Base-by-base conservation (phyloP, 371 early-diverging fungal species). In the Saksenaea oblongispora region DNA sequence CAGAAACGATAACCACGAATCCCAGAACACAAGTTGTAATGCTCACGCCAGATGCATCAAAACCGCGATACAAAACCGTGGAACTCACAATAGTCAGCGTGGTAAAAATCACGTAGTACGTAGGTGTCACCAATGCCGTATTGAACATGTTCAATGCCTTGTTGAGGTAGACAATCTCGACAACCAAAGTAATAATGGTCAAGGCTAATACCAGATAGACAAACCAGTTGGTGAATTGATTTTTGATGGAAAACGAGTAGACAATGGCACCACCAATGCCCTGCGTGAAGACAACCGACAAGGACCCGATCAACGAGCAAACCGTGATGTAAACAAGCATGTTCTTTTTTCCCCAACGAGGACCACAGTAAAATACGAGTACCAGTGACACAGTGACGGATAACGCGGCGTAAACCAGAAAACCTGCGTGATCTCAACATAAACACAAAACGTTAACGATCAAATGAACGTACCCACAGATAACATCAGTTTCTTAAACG, bases 91-190 rank as follows among this genome's bases (percentile, higher is more conserved):
- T 93, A 2, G 97, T 96, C 34, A 93, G 85, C 9, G 95, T 91
- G 17, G 97, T 97, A 72, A 97, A 97, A 42, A 92, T 86, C 14
- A 96, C 97, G 68, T 96, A 97, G 78, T 97, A 97, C 37, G 95
- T 90, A 17, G 93, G 94, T 1, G 95, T 94, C 37, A 94, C 94
- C 47, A 93, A 71, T 44, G 95, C 93, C 13, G 97, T 95, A 57
- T 92, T 92, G 75, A 95, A 97, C 42, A 93, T 67, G 66, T 95
- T 95, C 17, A 97, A 83, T 17, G 98, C 96, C 79, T 97, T 97
- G 85, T 97, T 97, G 56, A 97, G 91, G 73, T 96, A 97, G 71
- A 95, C 94, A 73, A 96, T 93, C 74, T 97, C 95, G 15, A 90
- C 84, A 18, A 93, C 62, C 35, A 95, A 86, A 22, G 94, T 94